A percentile compares a stretch with the other conserved stretches of the same genome.
phyloP scores from a whole-genome alignment of 2,329 filamentous ascomycete species.

The Macrophomina pseudophaseolina region DNA sequence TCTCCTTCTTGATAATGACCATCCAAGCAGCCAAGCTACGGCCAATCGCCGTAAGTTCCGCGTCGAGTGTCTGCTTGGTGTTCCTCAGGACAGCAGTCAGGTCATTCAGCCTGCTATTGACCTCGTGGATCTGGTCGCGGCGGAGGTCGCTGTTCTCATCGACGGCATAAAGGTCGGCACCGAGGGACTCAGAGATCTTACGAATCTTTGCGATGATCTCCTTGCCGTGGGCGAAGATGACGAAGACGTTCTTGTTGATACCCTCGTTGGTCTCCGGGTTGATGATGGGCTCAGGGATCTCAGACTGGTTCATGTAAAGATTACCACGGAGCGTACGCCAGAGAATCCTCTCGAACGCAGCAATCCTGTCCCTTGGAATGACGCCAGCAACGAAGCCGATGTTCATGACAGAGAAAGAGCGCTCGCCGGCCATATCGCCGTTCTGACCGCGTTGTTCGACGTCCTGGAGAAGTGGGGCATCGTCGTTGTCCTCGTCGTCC shows the following conservation, averaged over 20 bases:
- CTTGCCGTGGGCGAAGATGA: slow-evolving; percentile 98
- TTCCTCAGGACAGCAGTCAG: slow-evolving; percentile 91
- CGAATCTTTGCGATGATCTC: slow-evolving; percentile 98
- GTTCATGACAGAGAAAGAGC: slow-evolving; percentile 96
- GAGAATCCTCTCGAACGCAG: slow-evolving; percentile 93
- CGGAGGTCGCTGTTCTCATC: slow-evolving; percentile 97
- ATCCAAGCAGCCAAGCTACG: slow-evolving; percentile 95
- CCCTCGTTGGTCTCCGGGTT: slow-evolving; percentile 92
- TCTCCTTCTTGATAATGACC: slow-evolving; percentile 97
- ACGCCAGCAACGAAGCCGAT: slow-evolving; percentile 98
- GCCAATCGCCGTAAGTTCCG: slow-evolving; percentile 90
- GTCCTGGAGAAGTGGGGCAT: slow-evolving; percentile 91
- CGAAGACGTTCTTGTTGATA: slow-evolving; percentile 96
- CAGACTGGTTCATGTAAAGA: slow-evolving; percentile 99
- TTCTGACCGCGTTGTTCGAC: slow-evolving; percentile 82
- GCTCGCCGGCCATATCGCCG: slow-evolving; percentile 68
- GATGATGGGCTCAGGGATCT: slow-evolving; percentile 91
- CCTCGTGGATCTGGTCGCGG: slow-evolving; percentile 94
- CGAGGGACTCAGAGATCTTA: slow-evolving; percentile 97
- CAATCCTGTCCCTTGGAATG: slow-evolving; percentile 89
- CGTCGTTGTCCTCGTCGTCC: slow-evolving; percentile 80
- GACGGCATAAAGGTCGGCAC: slow-evolving; percentile 93
- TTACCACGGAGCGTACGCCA: slow-evolving; percentile 98
- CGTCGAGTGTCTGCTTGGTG: slow-evolving; percentile 91
- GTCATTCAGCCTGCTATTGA: slow-evolving; percentile 90